These are phyloP conservation scores for Aspergillus novofumigatus DNA, from an alignment of 2,329 filamentous ascomycete genomes.

Conservation along the genomic window DNA sequence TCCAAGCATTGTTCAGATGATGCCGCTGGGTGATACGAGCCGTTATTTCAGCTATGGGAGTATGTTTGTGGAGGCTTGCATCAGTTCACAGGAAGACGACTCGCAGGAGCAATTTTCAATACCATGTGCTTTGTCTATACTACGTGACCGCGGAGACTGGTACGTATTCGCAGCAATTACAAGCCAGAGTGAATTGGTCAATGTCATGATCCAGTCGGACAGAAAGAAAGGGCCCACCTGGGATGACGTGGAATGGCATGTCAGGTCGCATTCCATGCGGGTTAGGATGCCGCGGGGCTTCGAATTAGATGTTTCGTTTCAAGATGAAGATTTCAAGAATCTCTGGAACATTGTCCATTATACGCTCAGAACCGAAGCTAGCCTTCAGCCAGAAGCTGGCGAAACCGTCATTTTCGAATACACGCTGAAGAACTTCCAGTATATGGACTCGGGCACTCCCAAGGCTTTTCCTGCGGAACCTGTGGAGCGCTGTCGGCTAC, in stretches of 20 bases:
- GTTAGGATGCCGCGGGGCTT: conserved; percentile 73
- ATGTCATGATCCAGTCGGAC: conserved; percentile 67
- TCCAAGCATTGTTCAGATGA: conserved; percentile 57
- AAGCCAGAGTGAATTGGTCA: conserved; percentile 74
- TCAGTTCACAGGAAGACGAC: conserved; percentile 65
- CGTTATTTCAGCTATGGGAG: conserved; percentile 75
- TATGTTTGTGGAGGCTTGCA: conserved; percentile 67
- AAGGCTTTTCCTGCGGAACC: conserved; percentile 72
- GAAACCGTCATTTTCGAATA: conserved; percentile 68
- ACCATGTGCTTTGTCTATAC: conserved; percentile 70
- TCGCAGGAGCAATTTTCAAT: conserved; percentile 67
- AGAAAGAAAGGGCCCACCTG: conserved; percentile 68
- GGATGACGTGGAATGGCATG: conserved; percentile 78
- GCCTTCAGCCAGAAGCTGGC: conserved; percentile 63
- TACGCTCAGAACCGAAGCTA: conserved; percentile 69
- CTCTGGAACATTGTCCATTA: conserved; percentile 85
- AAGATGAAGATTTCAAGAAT: conserved; percentile 71
- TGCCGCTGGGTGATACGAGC: conserved; percentile 72
- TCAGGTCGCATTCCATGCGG: conserved; percentile 61
- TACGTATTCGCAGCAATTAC: conserved; percentile 69
- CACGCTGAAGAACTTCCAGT: conserved; percentile 70
- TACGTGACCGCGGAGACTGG: conserved; percentile 65
- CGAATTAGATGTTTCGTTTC: conserved; percentile 65
- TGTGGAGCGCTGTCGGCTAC: conserved; percentile 65
- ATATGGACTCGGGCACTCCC: conserved; percentile 70